Percentiles rank a stretch among this genome's conserved stretches.
phyloP scores from a whole-genome alignment of 345 rosid genomes.

The Alliaria petiolata region DNA sequence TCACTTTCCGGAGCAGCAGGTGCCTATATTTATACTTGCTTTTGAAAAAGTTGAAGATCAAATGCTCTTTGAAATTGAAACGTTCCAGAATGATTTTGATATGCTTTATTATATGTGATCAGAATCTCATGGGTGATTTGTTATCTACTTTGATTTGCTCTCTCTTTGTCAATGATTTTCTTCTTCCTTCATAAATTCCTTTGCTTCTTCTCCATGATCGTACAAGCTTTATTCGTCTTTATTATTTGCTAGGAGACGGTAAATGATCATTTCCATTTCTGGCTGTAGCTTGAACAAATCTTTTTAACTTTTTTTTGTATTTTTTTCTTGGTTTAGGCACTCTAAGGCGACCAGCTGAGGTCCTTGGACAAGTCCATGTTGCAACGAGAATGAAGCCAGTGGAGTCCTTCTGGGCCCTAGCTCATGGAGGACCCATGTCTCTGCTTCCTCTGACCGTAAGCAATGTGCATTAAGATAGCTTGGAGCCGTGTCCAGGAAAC shows the following conservation, averaged over 20 bases:
- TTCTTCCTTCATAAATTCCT: neutral
- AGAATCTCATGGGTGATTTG: conserved; percentile 9
- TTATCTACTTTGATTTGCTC: conserved; percentile 7
- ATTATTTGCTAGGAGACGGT: conserved; percentile 4
- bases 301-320: conserved; percentile 8
- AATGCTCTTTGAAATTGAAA: conserved; percentile 3
- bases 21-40: conserved; percentile 31
- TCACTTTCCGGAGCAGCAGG: conserved; percentile 95
- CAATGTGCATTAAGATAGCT: conserved; percentile 62
- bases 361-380: conserved; percentile 98
- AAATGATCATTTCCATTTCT: neutral
- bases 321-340: conserved; percentile 49
- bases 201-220: conserved; percentile 5
- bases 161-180: neutral
- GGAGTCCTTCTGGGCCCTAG: conserved; percentile 96
- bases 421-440: conserved; percentile 95
- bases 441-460: conserved; percentile 85
- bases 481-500: conserved; percentile 73
- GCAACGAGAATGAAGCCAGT: conserved; percentile 81
- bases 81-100: neutral
- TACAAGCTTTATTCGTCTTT: neutral
- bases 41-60: neutral
- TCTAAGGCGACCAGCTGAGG: conserved; percentile 90
- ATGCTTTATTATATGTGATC: conserved; percentile 10
- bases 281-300: conserved; percentile 2